Evolutionary conservation across 371 early-diverging fungal species (phyloP).

Genomic region (Coemansia sp.): DNA sequence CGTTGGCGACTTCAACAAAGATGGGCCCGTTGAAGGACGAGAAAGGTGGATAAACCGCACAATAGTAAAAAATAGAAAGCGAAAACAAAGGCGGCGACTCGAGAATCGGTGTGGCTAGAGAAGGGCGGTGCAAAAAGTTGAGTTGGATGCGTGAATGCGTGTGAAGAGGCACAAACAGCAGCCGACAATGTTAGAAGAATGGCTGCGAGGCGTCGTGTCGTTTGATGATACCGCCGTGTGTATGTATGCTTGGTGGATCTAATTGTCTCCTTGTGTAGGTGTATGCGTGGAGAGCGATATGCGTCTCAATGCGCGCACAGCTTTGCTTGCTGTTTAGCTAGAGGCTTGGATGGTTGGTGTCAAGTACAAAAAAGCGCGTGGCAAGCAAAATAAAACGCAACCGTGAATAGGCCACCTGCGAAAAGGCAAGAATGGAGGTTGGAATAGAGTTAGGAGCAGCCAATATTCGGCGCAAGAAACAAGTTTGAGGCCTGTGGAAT

Average conservation of each 20-base stretch:
- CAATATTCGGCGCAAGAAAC: conserved; percentile 9
- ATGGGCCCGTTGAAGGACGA: not conserved
- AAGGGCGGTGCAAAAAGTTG: not conserved
- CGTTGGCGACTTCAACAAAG: not conserved
- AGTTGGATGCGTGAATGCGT: not conserved
- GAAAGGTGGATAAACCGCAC: conserved; percentile 9
- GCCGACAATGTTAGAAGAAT: not conserved
- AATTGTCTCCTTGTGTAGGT: conserved; percentile 5
- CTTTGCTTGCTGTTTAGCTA: not conserved
- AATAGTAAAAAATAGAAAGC: not conserved
- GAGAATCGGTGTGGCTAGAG: conserved; percentile 13
- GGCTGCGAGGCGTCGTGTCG: conserved; percentile 15
- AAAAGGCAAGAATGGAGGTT: not conserved
- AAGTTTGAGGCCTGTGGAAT: conserved; percentile 5
- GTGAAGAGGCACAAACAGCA: not conserved
- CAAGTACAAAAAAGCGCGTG: not conserved
- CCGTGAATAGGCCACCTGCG: not conserved
- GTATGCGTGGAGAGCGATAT: conserved; percentile 15
- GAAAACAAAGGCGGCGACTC: not conserved
- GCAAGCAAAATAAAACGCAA: not conserved
- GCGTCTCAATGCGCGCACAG: conserved; percentile 4
- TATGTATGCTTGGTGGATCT: not conserved
- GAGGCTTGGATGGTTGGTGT: not conserved
- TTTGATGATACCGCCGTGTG: not conserved
- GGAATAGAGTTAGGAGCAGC: conserved; percentile 6